Evolutionary conservation across 768 basidiomycete species (phyloP), one percentile per base, ranked within the genome.

Genomic region (Coprinellus micaceus): DNA sequence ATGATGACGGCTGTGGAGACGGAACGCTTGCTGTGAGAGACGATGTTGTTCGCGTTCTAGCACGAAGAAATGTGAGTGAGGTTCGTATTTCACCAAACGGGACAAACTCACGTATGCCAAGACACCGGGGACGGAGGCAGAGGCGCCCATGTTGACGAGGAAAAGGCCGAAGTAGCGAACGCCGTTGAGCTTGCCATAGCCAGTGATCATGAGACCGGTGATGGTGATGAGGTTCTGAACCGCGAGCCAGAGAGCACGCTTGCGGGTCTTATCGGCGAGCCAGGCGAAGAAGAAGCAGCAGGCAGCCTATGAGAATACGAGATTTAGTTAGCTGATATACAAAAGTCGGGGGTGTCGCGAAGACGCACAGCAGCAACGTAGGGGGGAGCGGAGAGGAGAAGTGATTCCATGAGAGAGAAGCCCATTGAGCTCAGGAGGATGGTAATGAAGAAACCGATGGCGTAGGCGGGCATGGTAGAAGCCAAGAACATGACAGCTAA

Each of bases 401-500:
- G 61, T 11, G 74, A 58, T 46, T 65, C 64, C 10, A 59, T 62
- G 22, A 64, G 56, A 26, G 60, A 58, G 53, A 64, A 74, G 3
- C 73, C 73, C 73, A 73, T 74, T 11, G 66, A 60, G 17, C 59
- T 58, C n/a, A 76, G 60, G 30, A 76, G 71, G 40, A 71, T 69
- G 15, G 74, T 69, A 17, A 69, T 60, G 61, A 76, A 76, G 56
- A 69, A 66, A 2, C 66, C 68, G 33, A 72, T 69, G 2, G 69
- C 73, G 52, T 74, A 74, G 9, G 73, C 71, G 9, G 75, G 74
- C 61, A 73, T 66, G 3, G 71, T 71, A 4, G 70, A 60, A 37
- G 66, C 67, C 65, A 74, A 63, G 56, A 74, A 74, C 74, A 77
- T 74, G 24, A 74, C 53, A 4, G 68, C 74, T 67, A 43, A 19